Conservation (phyloP, 495 filamentous ascomycete genomes). For the Talaromyces nanjingensis region DNA sequence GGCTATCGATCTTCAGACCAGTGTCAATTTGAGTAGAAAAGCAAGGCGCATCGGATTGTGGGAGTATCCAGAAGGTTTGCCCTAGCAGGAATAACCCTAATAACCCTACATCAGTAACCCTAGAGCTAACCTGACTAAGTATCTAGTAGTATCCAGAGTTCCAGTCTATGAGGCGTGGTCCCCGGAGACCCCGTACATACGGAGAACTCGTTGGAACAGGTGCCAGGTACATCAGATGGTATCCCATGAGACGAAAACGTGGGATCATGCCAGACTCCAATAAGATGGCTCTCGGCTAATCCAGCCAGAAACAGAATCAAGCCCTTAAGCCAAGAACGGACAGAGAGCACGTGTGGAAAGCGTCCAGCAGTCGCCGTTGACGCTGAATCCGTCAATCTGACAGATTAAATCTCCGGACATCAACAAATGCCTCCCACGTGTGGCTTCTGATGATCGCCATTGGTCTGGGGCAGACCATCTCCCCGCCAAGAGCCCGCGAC, state of each 20-base stretch:
- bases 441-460: neutral
- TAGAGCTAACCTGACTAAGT: neutral
- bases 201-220: neutral
- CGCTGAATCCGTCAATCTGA: neutral
- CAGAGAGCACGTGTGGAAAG: neutral
- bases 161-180: neutral
- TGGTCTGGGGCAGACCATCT: neutral
- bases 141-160: too few relatives aligned
- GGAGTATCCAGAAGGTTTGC: neutral
- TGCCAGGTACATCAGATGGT: neutral
- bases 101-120: neutral
- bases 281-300: neutral
- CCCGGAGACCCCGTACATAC: neutral
- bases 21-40: neutral
- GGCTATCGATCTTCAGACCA: neutral
- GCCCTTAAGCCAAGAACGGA: neutral
- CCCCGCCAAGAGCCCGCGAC: neutral
- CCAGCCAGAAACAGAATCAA: neutral
- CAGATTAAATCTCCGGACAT: neutral
- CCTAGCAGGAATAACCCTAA: neutral
- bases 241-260: constrained; percentile 1
- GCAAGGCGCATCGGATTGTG: neutral
- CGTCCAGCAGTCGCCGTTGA: neutral
- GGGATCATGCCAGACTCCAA: neutral
- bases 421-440: neutral